A percentile compares a stretch with the other conserved stretches of the same genome.
These are phyloP conservation scores for Lecanicillium sp. DNA, from an alignment of 2,329 filamentous ascomycete genomes.

Conservation along the genomic window DNA sequence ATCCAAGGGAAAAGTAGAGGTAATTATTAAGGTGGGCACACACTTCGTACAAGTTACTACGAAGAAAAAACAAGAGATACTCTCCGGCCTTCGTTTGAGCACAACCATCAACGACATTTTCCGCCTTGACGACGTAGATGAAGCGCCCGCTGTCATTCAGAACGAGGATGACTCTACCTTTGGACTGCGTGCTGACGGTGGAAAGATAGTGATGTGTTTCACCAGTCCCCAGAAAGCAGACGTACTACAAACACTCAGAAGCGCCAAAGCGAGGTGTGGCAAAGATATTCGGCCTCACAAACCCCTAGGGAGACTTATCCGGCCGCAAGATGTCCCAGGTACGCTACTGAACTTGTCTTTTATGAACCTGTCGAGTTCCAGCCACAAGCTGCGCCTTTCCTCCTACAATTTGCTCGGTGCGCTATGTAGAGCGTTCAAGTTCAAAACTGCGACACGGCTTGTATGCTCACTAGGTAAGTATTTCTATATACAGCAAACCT, in stretches of 20 bases:
- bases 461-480: conserved; percentile 51
- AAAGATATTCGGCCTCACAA: conserved; percentile 55
- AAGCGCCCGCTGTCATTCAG: conserved; percentile 55
- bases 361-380: conserved; percentile 55
- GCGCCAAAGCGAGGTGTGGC: conserved; percentile 54
- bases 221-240: conserved; percentile 57
- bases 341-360: conserved; percentile 60
- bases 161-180: conserved; percentile 61
- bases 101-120: conserved; percentile 64
- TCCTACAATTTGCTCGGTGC: conserved; percentile 62
- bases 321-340: conserved; percentile 62
- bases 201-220: conserved; percentile 65
- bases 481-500: too few relatives aligned
- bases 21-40: conserved; percentile 58
- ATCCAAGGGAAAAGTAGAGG: conserved; percentile 62
- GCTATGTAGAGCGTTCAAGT: conserved; percentile 60
- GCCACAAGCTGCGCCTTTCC: conserved; percentile 50
- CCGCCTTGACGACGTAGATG: conserved; percentile 57
- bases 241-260: conserved; percentile 54
- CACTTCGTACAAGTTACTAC: conserved; percentile 65
- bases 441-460: conserved; percentile 51
- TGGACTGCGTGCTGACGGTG: conserved; percentile 58
- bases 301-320: conserved; percentile 55
- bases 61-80: conserved; percentile 59
- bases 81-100: conserved; percentile 51